A percentile compares a stretch with the other conserved stretches of the same genome.
These are phyloP conservation scores for Halophytophthora polymorphica DNA, from an alignment of 352 stramenopile genomes.

Conservation along the genomic window DNA sequence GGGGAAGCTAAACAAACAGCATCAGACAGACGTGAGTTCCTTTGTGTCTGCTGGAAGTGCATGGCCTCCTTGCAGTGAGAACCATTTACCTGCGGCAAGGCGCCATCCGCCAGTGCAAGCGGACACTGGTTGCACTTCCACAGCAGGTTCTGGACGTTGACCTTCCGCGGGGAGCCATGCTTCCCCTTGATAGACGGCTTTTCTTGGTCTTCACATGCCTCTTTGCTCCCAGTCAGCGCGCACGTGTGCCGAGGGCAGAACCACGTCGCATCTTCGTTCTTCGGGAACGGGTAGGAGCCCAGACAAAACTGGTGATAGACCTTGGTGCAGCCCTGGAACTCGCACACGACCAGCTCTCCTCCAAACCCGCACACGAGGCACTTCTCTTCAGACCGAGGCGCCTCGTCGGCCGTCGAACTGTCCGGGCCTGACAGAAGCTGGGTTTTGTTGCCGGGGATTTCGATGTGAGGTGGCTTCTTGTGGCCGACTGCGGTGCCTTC, in stretches of 20 bases:
- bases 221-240: conserved; percentile 53
- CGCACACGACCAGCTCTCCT: conserved; percentile 80
- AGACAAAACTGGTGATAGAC: conserved; percentile 88
- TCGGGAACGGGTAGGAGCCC: conserved; percentile 71
- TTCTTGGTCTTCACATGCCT: conserved; percentile 45
- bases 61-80: not conserved
- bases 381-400: conserved; percentile 68
- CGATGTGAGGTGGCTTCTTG: conserved; percentile 42
- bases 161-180: conserved; percentile 49
- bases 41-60: too few species aligned
- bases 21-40: not conserved
- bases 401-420: conserved; percentile 30
- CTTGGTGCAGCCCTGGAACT: conserved; percentile 79
- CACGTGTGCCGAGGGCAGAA: conserved; percentile 79
- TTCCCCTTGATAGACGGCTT: conserved; percentile 31
- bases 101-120: conserved; percentile 54
- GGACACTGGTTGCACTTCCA: conserved; percentile 83
- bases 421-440: conserved; percentile 31
- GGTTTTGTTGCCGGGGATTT: conserved; percentile 32
- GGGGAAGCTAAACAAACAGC: conserved; percentile 43
- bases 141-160: conserved; percentile 49
- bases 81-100: conserved; percentile 49
- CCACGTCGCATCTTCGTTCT: conserved; percentile 79
- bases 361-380: conserved; percentile 80
- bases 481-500: conserved; percentile 9